Percentiles rank a stretch among this genome's conserved stretches.
phyloP scores from a whole-genome alignment of 805 yeast genomes.

The Monosporozyma aquatica region DNA sequence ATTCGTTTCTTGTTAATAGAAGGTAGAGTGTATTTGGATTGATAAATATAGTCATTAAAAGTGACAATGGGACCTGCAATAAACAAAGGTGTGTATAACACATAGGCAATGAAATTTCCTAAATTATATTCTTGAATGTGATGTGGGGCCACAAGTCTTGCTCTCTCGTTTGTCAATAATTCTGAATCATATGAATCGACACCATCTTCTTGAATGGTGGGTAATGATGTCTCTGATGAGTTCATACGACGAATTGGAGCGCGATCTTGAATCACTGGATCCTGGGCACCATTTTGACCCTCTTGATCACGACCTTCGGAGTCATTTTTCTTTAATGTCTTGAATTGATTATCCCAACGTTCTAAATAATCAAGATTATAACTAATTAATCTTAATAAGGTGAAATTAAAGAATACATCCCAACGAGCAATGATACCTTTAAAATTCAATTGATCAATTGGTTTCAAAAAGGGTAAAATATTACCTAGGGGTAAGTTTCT shows the following conservation, averaged over 20 bases:
- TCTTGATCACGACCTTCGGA: background rate
- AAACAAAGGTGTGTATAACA: constrained; percentile 78
- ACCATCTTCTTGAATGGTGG: constrained; percentile 15
- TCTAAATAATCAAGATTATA: constrained; percentile 69
- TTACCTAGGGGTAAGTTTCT: constrained; percentile 45
- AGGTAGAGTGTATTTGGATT: constrained; percentile 48
- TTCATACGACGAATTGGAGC: constrained; percentile 1
- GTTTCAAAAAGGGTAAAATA: constrained; percentile 34
- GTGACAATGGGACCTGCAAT: constrained; percentile 94
- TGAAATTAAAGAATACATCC: constrained; percentile 94
- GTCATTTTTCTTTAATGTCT: constrained; percentile 17
- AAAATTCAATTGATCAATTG: constrained; percentile 44
- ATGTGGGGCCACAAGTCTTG: constrained; percentile 55
- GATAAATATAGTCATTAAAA: constrained; percentile 83
- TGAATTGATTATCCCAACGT: constrained; percentile 38
- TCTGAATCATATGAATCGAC: constrained; percentile 12
- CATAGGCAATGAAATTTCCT: constrained; percentile 64
- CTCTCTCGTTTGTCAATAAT: constrained; percentile 43
- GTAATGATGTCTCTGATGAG: constrained; percentile 6
- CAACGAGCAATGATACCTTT: constrained; percentile 79
- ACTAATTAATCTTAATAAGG: constrained; percentile 74
- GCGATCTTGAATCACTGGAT: background rate
- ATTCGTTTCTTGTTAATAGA: constrained; percentile 50
- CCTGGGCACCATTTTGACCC: too few relatives aligned
- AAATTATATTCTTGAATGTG: constrained; percentile 51